phyloP scores from a whole-genome alignment of 495 filamentous ascomycete genomes.

The Daldinia caldariorum region DNA sequence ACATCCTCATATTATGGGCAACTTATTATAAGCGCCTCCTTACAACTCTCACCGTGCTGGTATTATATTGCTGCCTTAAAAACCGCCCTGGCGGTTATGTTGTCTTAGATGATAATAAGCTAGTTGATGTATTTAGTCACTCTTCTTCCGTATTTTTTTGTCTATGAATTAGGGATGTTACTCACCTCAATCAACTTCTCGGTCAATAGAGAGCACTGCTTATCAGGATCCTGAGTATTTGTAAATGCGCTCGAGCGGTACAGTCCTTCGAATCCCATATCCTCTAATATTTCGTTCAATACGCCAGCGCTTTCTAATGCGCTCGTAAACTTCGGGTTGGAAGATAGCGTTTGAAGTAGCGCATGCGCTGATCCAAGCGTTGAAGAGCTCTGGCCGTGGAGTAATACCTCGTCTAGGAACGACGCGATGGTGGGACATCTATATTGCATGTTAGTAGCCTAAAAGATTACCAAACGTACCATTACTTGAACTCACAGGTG shows the following conservation, averaged over 20 bases:
- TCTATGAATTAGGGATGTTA: background rate
- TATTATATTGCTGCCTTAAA: background rate
- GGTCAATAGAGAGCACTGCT: slow-evolving; percentile 61
- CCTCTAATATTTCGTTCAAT: slow-evolving; percentile 60
- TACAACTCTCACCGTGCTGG: background rate
- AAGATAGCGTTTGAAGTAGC: slow-evolving; percentile 61
- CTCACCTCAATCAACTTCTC: slow-evolving; percentile 69
- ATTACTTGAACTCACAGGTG: slow-evolving; percentile 54
- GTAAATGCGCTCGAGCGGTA: slow-evolving; percentile 62
- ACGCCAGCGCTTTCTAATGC: slow-evolving; percentile 51
- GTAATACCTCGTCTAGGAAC: slow-evolving; percentile 64
- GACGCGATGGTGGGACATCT: slow-evolving; percentile 61
- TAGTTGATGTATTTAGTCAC: slow-evolving; percentile 20
- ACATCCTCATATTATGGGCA: background rate
- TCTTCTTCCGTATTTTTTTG: background rate
- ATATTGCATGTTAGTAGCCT: slow-evolving; percentile 22
- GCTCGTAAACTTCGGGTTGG: slow-evolving; percentile 54
- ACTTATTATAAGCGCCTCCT: background rate
- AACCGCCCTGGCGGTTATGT: background rate
- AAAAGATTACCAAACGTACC: background rate
- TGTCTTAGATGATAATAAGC: slow-evolving; percentile 38
- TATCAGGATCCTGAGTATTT: slow-evolving; percentile 57
- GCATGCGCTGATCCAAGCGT: slow-evolving; percentile 63
- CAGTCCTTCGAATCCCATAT: slow-evolving; percentile 66
- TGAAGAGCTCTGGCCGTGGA: slow-evolving; percentile 61